phyloP scores from a whole-genome alignment of 805 yeast species.

The Schizosaccharomyces lindneri region DNA sequence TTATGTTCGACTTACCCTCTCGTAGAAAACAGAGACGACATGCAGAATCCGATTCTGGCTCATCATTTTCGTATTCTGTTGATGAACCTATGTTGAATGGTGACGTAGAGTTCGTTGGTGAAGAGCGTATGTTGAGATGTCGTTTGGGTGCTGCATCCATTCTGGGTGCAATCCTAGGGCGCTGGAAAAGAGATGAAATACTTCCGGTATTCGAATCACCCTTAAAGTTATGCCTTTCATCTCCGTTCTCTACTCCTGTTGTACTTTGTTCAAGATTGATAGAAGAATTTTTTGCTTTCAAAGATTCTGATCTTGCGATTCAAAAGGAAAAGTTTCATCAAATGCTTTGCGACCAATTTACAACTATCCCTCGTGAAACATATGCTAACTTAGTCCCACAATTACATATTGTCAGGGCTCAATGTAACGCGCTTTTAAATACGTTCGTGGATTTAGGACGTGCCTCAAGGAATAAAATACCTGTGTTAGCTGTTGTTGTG shows the following conservation, averaged over 20 bases:
- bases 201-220: constrained; percentile 1
- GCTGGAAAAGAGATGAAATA: constrained; percentile 7
- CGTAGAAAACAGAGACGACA: too few relatives aligned
- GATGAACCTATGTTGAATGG: constrained; percentile 85
- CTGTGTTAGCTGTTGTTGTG: constrained; percentile 67
- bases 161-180: constrained; percentile 27
- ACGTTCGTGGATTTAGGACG: constrained; percentile 41
- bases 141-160: constrained; percentile 56
- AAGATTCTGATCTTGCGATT: not conserved
- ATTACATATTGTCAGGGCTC: constrained; percentile 60
- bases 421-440: constrained; percentile 58
- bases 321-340: constrained; percentile 3
- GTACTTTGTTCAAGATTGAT: constrained; percentile 42
- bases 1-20: too few relatives aligned
- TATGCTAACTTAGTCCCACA: constrained; percentile 74
- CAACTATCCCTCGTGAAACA: constrained; percentile 17
- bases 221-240: not conserved
- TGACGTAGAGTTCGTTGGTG: constrained; percentile 66
- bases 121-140: constrained; percentile 46
- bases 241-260: constrained; percentile 61
- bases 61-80: constrained; percentile 23
- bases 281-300: constrained; percentile 24
- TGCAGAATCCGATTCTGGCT: not conserved
- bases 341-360: constrained; percentile 2
- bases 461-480: constrained; percentile 13